A percentile compares a stretch with the other conserved stretches of the same genome.
Conservation (phyloP, 2,329 filamentous ascomycete species). For the Magnaporthiopsis rhizophila region DNA sequence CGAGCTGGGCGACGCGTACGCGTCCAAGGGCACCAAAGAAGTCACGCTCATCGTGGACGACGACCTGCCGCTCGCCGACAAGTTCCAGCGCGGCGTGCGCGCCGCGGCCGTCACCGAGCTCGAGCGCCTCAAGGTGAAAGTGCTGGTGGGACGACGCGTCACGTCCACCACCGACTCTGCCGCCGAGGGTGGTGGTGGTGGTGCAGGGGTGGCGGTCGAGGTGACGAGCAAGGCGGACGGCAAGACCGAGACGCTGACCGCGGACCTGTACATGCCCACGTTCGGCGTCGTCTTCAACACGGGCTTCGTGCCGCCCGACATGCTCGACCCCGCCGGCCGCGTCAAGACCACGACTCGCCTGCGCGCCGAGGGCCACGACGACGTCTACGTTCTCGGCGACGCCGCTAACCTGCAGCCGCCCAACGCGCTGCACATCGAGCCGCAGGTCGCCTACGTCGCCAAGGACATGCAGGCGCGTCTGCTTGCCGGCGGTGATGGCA, state of each 20-base stretch:
- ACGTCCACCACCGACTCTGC: too few species aligned
- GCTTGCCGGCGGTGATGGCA: neutral
- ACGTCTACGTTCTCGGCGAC: slow-evolving; percentile 23
- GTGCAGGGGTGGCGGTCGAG: neutral
- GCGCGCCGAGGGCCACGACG: slow-evolving; percentile 19
- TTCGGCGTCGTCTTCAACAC: slow-evolving; percentile 37
- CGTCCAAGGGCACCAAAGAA: slow-evolving; percentile 33
- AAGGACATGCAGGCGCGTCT: slow-evolving; percentile 17
- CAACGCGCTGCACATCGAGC: slow-evolving; percentile 15
- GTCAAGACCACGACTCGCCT: slow-evolving; percentile 17
- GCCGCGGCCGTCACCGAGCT: slow-evolving; percentile 22
- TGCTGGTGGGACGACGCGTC: slow-evolving; percentile 32
- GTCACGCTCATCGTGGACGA: slow-evolving; percentile 34
- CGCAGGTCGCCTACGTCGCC: slow-evolving; percentile 17
- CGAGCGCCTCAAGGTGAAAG: slow-evolving; percentile 33
- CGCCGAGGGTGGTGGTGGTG: too few species aligned
- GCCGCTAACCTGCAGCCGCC: slow-evolving; percentile 19
- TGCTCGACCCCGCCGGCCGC: slow-evolving; percentile 19
- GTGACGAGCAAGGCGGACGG: slow-evolving; percentile 7
- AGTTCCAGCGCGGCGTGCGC: slow-evolving; percentile 27
- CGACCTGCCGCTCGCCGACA: slow-evolving; percentile 28
- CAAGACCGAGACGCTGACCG: slow-evolving; percentile 7
- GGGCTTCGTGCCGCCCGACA: slow-evolving; percentile 17
- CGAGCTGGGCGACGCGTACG: slow-evolving; percentile 42
- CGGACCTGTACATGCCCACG: slow-evolving; percentile 35